Base-by-base conservation (phyloP, 2,329 filamentous ascomycete species). In the Leptodontidium sp. region DNA sequence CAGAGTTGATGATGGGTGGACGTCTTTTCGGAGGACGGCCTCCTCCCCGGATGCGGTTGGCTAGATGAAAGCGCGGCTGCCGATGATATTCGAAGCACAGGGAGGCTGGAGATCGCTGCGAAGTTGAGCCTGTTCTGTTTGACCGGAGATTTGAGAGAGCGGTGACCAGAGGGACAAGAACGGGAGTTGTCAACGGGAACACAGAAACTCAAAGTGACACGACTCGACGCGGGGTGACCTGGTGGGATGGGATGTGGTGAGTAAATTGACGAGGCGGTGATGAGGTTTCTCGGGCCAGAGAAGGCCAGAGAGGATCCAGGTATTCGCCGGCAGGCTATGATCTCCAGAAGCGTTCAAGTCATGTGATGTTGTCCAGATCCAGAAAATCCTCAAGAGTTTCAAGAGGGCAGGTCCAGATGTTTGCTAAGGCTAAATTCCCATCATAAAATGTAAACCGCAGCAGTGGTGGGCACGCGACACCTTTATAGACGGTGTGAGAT, bases 401-500 rank as follows among this genome's bases (percentile, higher is more conserved):
- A 21, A 47, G 9, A 15, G 35, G 0, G 11, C 8, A 2, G 55
- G 9, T 35, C 32, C 17, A 29, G n/a, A 26, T 26, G 12, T 21
- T 24, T n/a, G 14, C 14, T 35, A 24, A 12, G 38, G 7, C 58
- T 40, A 40, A 40, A 24, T 12, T 14, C 52, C 50, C 45, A 14
- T 32, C 45, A 43, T 49, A 29, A 55, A 26, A 2, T 38, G 14
- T 38, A 24, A 21, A 29, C 4, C 24, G 11, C 15, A 47, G 11
- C 15, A 47, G 43, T 58, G 40, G 40, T 9, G 66, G 71, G 65
- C 62, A 69, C 57, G 64, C 69, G 64, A 65, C 64, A 61, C 52
- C 64, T 67, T 71, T 73, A 73, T 73, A 71, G 43, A 70, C 12
- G 24, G 49, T 14, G 29, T 43, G 55, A 52, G 43, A 32, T 61